These are phyloP conservation scores for Leishmania major DNA, from an alignment of 208 protist genomes.

Conservation along the genomic window DNA sequence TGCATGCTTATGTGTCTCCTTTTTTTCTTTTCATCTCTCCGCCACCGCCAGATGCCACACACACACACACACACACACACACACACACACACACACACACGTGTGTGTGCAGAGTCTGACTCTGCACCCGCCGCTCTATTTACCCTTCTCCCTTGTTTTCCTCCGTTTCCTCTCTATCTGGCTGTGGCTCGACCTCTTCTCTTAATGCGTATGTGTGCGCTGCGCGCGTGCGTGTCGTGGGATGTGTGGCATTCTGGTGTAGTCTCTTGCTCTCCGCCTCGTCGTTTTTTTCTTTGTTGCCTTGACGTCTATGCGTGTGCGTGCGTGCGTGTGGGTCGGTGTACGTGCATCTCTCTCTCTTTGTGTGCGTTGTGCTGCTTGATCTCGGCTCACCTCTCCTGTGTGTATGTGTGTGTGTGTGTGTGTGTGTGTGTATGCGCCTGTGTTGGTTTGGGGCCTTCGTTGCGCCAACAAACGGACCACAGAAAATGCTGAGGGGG, in stretches of 20 bases:
- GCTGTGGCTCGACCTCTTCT: background rate
- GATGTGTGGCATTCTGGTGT: conserved; percentile 1
- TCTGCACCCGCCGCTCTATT: background rate
- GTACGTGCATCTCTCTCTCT: background rate
- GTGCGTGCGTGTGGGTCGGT: background rate
- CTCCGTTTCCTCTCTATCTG: background rate
- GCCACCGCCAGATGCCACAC: background rate
- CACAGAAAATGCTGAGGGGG: background rate
- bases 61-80: background rate
- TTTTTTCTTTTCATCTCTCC: background rate
- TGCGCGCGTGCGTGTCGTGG: background rate
- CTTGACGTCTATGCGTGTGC: background rate
- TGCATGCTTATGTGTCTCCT: background rate
- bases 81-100: background rate
- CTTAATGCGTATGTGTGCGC: background rate
- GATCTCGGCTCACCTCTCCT: background rate
- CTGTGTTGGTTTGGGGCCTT: background rate
- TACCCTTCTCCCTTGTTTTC: background rate
- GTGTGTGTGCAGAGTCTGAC: background rate
- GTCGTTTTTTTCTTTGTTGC: background rate
- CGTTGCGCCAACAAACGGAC: background rate
- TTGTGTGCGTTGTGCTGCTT: background rate
- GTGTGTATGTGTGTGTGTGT: background rate
- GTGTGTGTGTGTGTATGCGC: background rate
- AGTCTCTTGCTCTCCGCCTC: background rate